These are phyloP conservation scores for Diversispora epigaea DNA, from an alignment of 192 early-diverging fungal species.

Conservation along the genomic window DNA sequence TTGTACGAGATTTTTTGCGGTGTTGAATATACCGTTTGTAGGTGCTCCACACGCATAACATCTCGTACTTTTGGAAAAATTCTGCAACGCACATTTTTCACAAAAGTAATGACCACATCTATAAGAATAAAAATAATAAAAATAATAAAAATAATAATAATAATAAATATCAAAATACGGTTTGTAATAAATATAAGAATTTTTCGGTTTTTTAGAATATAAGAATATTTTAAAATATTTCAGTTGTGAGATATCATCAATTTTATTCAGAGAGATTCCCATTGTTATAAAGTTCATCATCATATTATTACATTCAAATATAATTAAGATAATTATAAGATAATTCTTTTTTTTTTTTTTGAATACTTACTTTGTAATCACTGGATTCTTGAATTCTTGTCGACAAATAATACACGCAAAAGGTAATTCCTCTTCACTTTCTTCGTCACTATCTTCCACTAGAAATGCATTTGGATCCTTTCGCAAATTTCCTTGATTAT, in stretches of 20 bases:
- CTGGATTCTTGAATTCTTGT: conserved; percentile 81
- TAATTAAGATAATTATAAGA: conserved; percentile 9
- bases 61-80: conserved; percentile 79
- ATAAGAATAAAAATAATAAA: conserved; percentile 1
- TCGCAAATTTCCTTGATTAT: conserved; percentile 65
- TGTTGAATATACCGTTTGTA: conserved; percentile 83
- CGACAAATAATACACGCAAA: conserved; percentile 96
- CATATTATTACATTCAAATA: conserved; percentile 20
- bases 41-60: conserved; percentile 87
- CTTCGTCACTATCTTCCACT: conserved; percentile 53
- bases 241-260: neutral
- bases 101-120: conserved; percentile 97
- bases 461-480: conserved; percentile 47
- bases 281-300: conserved; percentile 4
- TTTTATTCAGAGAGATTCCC: neutral
- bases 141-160: neutral
- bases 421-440: conserved; percentile 78
- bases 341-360: too few species aligned
- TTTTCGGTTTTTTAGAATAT: too few species aligned
- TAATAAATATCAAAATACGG: neutral
- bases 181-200: neutral
- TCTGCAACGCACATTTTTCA: conserved; percentile 86
- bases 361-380: conserved; percentile 73
- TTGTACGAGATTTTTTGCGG: conserved; percentile 71
- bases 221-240: neutral